Conservation (phyloP, 257 asterid species). For the Striga asiatica region DNA sequence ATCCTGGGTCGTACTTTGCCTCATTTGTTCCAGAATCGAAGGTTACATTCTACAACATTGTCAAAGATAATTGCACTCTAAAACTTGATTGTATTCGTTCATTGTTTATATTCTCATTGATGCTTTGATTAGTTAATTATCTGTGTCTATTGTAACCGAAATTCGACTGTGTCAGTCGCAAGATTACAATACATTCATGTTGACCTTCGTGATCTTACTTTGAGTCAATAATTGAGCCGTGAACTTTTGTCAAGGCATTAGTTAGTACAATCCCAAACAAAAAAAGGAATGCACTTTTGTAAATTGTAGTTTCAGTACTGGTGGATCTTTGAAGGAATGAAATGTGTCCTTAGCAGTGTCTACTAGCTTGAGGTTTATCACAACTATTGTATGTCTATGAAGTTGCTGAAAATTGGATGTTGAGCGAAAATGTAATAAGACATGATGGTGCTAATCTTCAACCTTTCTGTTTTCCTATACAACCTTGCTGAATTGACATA, state of each 20-base stretch:
- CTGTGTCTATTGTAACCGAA: not conserved
- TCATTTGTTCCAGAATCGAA: slow-evolving; percentile 87
- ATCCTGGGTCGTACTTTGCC: slow-evolving; percentile 65
- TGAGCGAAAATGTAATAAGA: not conserved
- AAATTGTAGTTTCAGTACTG: no score
- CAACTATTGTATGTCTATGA: not conserved
- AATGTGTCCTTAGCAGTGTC: not conserved
- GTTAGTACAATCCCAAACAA: not conserved
- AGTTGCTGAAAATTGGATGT: not conserved
- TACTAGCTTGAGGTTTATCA: not conserved
- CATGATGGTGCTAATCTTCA: not conserved
- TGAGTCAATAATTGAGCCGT: not conserved
- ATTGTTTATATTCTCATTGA: not conserved
- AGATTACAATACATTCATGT: no score
- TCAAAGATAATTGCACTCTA: not conserved
- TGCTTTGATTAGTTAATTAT: not conserved
- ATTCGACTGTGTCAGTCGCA: not conserved
- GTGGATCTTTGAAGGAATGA: slow-evolving; percentile 7
- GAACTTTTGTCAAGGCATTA: not conserved
- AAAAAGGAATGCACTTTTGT: not conserved
- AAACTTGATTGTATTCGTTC: not conserved
- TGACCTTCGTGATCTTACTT: not conserved
- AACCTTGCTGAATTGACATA: not conserved
- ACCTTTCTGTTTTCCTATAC: not conserved
- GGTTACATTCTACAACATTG: slow-evolving; percentile 29